These are phyloP conservation scores for Coemansia sp. DNA, from an alignment of 192 early-diverging fungal genomes.

Conservation along the genomic window DNA sequence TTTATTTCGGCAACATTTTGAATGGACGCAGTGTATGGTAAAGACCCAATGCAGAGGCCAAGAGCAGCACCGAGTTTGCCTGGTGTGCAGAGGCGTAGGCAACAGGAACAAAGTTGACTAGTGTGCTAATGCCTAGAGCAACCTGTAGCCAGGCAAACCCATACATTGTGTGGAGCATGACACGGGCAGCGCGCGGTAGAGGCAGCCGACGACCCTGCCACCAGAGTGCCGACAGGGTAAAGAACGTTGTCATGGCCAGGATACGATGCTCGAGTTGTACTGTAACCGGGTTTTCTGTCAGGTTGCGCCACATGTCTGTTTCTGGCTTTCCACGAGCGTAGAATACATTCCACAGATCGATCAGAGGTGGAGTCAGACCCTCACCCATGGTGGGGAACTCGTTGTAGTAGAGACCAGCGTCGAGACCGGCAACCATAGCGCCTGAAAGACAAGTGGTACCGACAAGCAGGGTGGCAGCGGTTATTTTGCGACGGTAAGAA, in stretches of 20 bases:
- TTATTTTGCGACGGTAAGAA: conserved; percentile 50
- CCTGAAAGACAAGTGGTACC: conserved; percentile 88
- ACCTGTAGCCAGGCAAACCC: conserved; percentile 75
- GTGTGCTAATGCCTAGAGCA: conserved; percentile 86
- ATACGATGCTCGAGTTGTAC: conserved; percentile 95
- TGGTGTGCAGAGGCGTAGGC: conserved; percentile 93
- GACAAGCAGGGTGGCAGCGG: conserved; percentile 58
- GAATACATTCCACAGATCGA: conserved; percentile 58
- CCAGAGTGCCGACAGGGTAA: conserved; percentile 73
- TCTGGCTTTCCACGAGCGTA: conserved; percentile 34
- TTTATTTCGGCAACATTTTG: conserved; percentile 1
- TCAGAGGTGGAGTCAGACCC: conserved; percentile 72
- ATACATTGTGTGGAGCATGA: conserved; percentile 75
- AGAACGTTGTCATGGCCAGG: conserved; percentile 83
- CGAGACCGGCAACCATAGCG: conserved; percentile 93
- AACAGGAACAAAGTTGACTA: conserved; percentile 92
- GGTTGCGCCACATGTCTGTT: conserved; percentile 71
- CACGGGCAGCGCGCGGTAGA: conserved; percentile 65
- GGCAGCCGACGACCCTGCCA: conserved; percentile 68
- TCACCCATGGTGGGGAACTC: conserved; percentile 95
- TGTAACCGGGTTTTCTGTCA: conserved; percentile 91
- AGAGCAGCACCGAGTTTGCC: conserved; percentile 82
- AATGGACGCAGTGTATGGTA: conserved; percentile 47
- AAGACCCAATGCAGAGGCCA: conserved; percentile 64
- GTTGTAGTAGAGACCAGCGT: conserved; percentile 96